Base-by-base conservation (phyloP, 257 asterid genomes). In the Solanum okadae region DNA sequence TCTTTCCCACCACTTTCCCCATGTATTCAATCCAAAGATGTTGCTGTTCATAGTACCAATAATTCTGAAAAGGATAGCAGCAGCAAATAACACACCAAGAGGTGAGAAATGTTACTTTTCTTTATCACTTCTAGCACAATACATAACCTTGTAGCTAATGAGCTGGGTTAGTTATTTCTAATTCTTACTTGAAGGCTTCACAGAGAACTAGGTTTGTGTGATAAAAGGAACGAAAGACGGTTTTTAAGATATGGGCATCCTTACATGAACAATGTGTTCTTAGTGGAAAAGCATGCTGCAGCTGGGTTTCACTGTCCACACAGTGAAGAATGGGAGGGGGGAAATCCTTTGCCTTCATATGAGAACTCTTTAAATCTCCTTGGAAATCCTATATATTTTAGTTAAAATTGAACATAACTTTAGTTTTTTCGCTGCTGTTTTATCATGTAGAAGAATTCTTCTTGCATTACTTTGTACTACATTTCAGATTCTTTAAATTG, bases 1-100 rank as follows among this genome's bases (percentile, higher is more conserved):
- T 89, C 95, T 42, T 90, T 90, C 87, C 95, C 95, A 46, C 94
- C 95, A 86, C 93, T 90, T 27, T 91, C 94, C 72, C 95, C 97
- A 33, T 87, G 93, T 75, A 31, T 61, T 61, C 92, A 89, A 84
- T 87, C 95, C 89, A 90, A 90, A 88, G 87, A 70, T 34, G 87
- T 37, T 85, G 34, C 42, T 34, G 70, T 22, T 68, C 88, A 68
- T 90, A 90, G 78, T 88, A 82, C 70, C 15, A 81, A 79, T 25
- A 87, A 91, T 91, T 87, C 89, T 84, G 91, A 90, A 86, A 86
- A 87, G 88, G 56, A 88, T 44, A 87, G 90, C 27, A 86, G 88
- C 88, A 88, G 90, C 88, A 91, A 86, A 86, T 90, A 90, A 91
- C 75, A 6, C 12, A 29, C 63, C 49, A 38, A 70, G 35, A 85